Conservation (phyloP, 352 stramenopile species). For the Hyaloperonospora brassicae region DNA sequence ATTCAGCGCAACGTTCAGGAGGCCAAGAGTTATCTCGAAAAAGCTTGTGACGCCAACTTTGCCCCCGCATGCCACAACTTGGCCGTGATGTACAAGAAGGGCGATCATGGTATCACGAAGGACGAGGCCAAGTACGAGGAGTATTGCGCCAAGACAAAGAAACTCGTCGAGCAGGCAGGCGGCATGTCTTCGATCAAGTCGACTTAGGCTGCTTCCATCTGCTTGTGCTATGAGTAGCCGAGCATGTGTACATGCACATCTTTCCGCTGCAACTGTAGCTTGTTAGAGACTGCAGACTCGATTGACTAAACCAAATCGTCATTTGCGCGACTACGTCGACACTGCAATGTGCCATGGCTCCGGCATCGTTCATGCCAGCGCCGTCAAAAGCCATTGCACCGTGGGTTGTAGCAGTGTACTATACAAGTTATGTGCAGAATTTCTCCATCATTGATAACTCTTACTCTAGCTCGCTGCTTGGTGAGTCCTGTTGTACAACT, state of each 20-base stretch:
- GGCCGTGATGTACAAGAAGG: slow-evolving; percentile 86
- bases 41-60: slow-evolving; percentile 78
- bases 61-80: slow-evolving; percentile 84
- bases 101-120: slow-evolving; percentile 59
- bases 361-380: slow-evolving; percentile 65
- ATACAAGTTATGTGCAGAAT: no score
- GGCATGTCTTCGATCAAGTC: slow-evolving; percentile 43
- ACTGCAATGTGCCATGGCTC: slow-evolving; percentile 31
- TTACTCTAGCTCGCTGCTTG: no score
- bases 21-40: slow-evolving; percentile 64
- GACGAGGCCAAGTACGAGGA: slow-evolving; percentile 60
- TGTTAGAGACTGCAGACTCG: not conserved
- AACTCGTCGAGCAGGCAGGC: slow-evolving; percentile 68
- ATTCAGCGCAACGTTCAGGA: slow-evolving; percentile 43
- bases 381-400: slow-evolving; percentile 40
- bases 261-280: not conserved
- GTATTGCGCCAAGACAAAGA: slow-evolving; percentile 68
- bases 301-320: not conserved
- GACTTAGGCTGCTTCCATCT: slow-evolving; percentile 9
- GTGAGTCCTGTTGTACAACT: no score
- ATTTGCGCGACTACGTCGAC: not conserved
- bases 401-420: not conserved
- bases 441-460: not conserved
- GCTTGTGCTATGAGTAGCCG: no score
- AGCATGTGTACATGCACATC: no score